Evolutionary conservation across 1,139 yeast species (phyloP), one percentile per base, ranked within the genome.

Genomic region (Zygoascus meyerae): DNA sequence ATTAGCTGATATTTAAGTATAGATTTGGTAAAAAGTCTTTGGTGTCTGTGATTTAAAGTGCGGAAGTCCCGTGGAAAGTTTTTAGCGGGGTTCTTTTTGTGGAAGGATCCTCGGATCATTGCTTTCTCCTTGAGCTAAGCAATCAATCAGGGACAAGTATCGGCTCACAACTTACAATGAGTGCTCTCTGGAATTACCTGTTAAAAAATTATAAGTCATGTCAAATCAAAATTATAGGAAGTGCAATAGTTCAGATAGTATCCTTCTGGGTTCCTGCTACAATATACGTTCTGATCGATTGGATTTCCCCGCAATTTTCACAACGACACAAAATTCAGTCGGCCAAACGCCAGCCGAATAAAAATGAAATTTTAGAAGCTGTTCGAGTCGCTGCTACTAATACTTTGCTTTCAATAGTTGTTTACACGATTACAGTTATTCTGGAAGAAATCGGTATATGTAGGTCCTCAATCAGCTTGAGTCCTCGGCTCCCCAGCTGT

Each of bases 271-370:
- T 49, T 5, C 54, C 52, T 2, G 48, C 53, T 12, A 39, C 50
- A 1, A 28, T 52, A 9, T 54, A 52, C 33, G 45, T 48, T 30
- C 30, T 38, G 14, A 34, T 32, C 28, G 36, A 40, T 40, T n/a
- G 16, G 28, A 29, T n/a, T 18, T 37, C 15, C 16, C 31, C 29
- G 18, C 26, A 26, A 2, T 38, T 38, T 30, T 49, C 57, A 9
- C 46, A 48, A 18, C 33, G 49, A 8, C 59, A 55, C 46, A 55
- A 55, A 48, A 39, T 56, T 14, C 60, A 56, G 41, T 49, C 52
- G 5, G 47, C 51, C 1, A 44, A 45, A 8, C 49, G 41, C 15
- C 58, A 54, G 47, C 57, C 59, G 7, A 52, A 52, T 1, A 17
- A 10, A 37, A 45, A 42, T 11, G 57, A 55, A 16, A 48, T 54